These are phyloP conservation scores for Chalciporus pseudorubinellus DNA, from an alignment of 768 basidiomycete species.

Conservation along the genomic window DNA sequence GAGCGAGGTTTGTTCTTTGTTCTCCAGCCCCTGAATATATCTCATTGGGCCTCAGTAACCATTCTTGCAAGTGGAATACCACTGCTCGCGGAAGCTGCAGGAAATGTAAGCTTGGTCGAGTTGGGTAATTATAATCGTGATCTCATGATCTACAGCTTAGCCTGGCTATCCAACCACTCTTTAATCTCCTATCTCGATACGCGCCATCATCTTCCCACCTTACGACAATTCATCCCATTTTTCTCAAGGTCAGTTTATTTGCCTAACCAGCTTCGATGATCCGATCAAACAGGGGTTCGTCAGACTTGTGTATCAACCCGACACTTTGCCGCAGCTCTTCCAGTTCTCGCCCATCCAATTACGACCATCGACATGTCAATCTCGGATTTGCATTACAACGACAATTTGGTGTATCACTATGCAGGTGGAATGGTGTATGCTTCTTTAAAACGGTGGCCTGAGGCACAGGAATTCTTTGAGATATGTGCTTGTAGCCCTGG, in stretches of 20 bases:
- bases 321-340: constrained; percentile 55
- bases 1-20: constrained; percentile 52
- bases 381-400: constrained; percentile 72
- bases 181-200: constrained; percentile 60
- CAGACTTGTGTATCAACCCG: constrained; percentile 58
- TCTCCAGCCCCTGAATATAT: background rate
- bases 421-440: constrained; percentile 67
- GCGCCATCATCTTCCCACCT: constrained; percentile 54
- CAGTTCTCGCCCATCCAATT: constrained; percentile 61
- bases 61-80: constrained; percentile 63
- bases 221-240: constrained; percentile 68
- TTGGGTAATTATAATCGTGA: background rate
- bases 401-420: constrained; percentile 85
- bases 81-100: constrained; percentile 43
- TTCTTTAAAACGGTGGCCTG: constrained; percentile 61
- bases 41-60: constrained; percentile 47
- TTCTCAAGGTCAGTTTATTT: constrained; percentile 51
- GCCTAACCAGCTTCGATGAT: background rate
- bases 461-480: constrained; percentile 79
- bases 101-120: constrained; percentile 47
- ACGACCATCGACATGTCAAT: constrained; percentile 56
- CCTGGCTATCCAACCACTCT: constrained; percentile 56
- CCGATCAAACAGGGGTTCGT: background rate
- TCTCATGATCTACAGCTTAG: constrained; percentile 35
- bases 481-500: constrained; percentile 68